Percentiles rank a stretch among this genome's conserved stretches.
Conservation (phyloP, 768 basidiomycete species). For the Phlegmacium glaucopus region DNA sequence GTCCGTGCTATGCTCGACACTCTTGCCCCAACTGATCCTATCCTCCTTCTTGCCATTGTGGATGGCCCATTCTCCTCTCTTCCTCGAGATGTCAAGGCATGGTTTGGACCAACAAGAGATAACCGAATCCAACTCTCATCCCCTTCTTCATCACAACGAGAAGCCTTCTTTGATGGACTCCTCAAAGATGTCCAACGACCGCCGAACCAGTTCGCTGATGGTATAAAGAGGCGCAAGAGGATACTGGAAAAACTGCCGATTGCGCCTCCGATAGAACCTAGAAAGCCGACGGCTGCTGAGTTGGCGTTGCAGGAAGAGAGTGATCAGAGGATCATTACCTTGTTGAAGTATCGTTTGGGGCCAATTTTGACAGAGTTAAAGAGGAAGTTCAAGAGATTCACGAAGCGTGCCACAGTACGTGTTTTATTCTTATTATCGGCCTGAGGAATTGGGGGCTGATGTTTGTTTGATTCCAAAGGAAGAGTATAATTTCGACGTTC, state of each 20-base stretch:
- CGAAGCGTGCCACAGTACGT: slow-evolving; percentile 72
- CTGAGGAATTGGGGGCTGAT: slow-evolving; percentile 3
- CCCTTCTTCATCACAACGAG: slow-evolving; percentile 56
- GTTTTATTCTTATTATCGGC: neutral
- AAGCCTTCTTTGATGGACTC: slow-evolving; percentile 73
- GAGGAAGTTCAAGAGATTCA: slow-evolving; percentile 89
- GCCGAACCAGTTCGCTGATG: slow-evolving; percentile 89
- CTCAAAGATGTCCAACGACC: slow-evolving; percentile 67
- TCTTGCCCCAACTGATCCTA: slow-evolving; percentile 86
- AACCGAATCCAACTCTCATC: slow-evolving; percentile 63
- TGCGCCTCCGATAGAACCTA: slow-evolving; percentile 87
- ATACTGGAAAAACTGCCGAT: slow-evolving; percentile 82
- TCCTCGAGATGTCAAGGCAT: slow-evolving; percentile 78
- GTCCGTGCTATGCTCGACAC: slow-evolving; percentile 90
- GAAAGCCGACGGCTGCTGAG: slow-evolving; percentile 78
- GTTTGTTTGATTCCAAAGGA: slow-evolving; percentile 48
- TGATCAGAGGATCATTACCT: slow-evolving; percentile 72
- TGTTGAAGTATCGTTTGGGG: slow-evolving; percentile 88
- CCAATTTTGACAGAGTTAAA: slow-evolving; percentile 87
- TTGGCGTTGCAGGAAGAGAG: slow-evolving; percentile 78
- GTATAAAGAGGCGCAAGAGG: slow-evolving; percentile 77
- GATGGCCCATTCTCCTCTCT: slow-evolving; percentile 71
- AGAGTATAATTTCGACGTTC: slow-evolving; percentile 60
- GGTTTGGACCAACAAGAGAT: slow-evolving; percentile 83
- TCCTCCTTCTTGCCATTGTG: slow-evolving; percentile 87